Base-by-base conservation (phyloP, 1,139 yeast species). In the Candida sp. region DNA sequence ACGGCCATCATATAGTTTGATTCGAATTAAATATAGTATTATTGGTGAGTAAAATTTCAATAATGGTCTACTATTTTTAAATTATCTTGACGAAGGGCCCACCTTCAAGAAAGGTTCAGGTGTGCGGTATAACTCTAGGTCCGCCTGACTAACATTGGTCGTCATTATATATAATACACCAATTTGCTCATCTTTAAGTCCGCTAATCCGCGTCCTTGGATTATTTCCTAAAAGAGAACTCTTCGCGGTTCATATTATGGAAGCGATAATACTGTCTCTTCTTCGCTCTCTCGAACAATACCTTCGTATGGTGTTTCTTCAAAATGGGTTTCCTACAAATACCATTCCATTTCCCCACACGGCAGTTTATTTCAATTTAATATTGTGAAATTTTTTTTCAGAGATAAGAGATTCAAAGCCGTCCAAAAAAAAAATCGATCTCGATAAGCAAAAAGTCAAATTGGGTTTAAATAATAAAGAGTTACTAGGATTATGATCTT, bases 341-440 rank as follows among this genome's bases (percentile, higher is more conserved):
- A 1, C 79, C 80, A 49, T 74, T 74, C 79, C 79, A 75, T 43
- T 72, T 57, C 2, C 80, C 80, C 78, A 72, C 78, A 74, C 1
- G 79, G 80, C 15, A 66, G 57, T 47, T 73, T 74, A 43, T 68
- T 63, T 32, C 80, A 56, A 45, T 75, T 75, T 27, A 75, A 55
- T 5, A 75, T n/a, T n/a, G n/a, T n/a, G n/a, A n/a, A n/a, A n/a
- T n/a, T n/a, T n/a, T n/a, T n/a, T n/a, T n/a, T n/a, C n/a, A n/a
- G n/a, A n/a, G n/a, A n/a, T n/a, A n/a, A n/a, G n/a, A n/a, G n/a
- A n/a, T n/a, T n/a, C n/a, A n/a, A n/a, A n/a, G n/a, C n/a, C n/a
- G n/a, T n/a, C n/a, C n/a, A n/a, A n/a, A n/a, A n/a, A n/a, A n/a
- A n/a, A n/a, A n/a, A n/a, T n/a, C n/a, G n/a, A n/a, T n/a, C n/a